Conservation (phyloP, 2,329 filamentous ascomycete species). For the Alternaria metachromatica region DNA sequence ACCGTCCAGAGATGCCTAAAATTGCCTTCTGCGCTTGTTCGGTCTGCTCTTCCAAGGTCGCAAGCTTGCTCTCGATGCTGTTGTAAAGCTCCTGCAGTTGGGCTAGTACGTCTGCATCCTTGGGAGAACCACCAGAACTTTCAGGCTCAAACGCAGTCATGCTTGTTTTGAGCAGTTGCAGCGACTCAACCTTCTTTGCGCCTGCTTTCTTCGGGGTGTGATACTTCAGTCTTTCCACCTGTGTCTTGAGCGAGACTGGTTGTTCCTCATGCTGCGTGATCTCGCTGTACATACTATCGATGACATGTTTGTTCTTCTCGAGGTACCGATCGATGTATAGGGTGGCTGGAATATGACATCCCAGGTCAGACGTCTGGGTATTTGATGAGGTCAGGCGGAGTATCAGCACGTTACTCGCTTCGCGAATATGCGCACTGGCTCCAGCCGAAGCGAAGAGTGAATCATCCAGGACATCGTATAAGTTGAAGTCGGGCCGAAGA, state of each 20-base stretch:
- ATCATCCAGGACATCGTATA: conserved; percentile 63
- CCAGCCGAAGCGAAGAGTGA: conserved; percentile 50
- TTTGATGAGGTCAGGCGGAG: conserved; percentile 48
- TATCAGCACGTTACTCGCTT: conserved; percentile 61
- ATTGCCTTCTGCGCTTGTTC: conserved; percentile 51
- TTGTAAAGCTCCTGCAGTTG: conserved; percentile 40
- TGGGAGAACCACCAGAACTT: conserved; percentile 17
- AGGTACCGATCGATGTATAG: conserved; percentile 68
- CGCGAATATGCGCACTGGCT: conserved; percentile 37
- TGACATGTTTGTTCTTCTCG: conserved; percentile 56
- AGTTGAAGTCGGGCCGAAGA: conserved; percentile 42
- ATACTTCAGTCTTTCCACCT: conserved; percentile 47
- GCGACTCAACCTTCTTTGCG: conserved; percentile 43
- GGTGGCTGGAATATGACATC: conserved; percentile 59
- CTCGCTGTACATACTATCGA: conserved; percentile 56
- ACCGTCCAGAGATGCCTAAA: conserved; percentile 52
- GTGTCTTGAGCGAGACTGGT: conserved; percentile 40
- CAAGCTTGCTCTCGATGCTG: conserved; percentile 43
- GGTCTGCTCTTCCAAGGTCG: conserved; percentile 51
- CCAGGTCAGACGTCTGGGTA: conserved; percentile 47
- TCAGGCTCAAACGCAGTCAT: conserved; percentile 43
- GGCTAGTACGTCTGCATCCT: conserved; percentile 29
- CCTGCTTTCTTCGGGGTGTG: conserved; percentile 36
- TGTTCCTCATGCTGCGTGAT: conserved; percentile 42
- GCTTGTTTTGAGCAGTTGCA: conserved; percentile 49